Percentiles rank a stretch among this genome's conserved stretches.
Conservation (phyloP, 768 basidiomycete species). For the Sistotremastrum suecicum region DNA sequence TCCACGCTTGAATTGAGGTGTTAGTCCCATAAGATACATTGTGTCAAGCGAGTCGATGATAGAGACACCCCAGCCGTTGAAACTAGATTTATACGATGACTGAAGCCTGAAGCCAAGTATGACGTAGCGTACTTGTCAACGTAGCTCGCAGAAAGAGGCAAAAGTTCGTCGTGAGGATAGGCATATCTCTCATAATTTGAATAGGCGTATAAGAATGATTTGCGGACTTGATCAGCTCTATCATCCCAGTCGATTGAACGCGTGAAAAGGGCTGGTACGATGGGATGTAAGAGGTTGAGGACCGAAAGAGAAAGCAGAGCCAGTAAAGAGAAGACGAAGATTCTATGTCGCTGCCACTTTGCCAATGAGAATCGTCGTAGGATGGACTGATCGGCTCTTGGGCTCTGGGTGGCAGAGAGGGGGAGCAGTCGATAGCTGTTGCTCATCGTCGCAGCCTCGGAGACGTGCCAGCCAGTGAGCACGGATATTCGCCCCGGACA, state of each 20-base stretch:
- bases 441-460: no score
- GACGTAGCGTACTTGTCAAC: conserved; percentile 34
- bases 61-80: conserved; percentile 72
- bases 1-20: conserved; percentile 55
- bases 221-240: conserved; percentile 41
- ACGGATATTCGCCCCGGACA: no score
- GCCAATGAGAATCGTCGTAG: no score
- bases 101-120: neutral
- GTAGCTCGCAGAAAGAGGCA: conserved; percentile 32
- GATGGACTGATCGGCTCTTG: no score
- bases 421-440: no score
- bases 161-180: conserved; percentile 48
- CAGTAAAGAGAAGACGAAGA: no score
- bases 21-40: conserved; percentile 66
- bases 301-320: no score
- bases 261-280: no score
- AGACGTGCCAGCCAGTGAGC: no score
- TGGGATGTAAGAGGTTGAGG: no score
- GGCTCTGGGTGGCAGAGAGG: no score
- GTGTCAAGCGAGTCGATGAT: conserved; percentile 77
- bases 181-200: conserved; percentile 48
- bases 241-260: conserved; percentile 25
- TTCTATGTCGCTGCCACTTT: no score
- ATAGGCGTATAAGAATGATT: conserved; percentile 57
- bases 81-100: conserved; percentile 25